phyloP scores from a whole-genome alignment of 768 basidiomycete genomes.

The Goffeauzyma gilvescens region DNA sequence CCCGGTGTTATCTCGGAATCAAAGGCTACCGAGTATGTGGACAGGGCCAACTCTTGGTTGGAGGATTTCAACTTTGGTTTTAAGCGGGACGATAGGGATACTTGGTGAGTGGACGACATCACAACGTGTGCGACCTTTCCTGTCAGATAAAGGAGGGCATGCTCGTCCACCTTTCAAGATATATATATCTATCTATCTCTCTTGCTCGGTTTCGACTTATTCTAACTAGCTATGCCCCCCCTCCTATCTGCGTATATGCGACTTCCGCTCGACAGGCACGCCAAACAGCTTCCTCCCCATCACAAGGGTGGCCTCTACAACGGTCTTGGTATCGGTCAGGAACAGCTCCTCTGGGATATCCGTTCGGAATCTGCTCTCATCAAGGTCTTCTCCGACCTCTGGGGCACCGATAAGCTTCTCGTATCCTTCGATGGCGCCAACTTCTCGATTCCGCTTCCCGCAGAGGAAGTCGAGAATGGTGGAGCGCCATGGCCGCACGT shows the following conservation, averaged over 20 bases:
- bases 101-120: constrained; percentile 21
- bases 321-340: constrained; percentile 20
- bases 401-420: constrained; percentile 25
- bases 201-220: background rate
- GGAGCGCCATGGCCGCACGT: constrained; percentile 25
- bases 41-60: constrained; percentile 24
- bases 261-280: constrained; percentile 4
- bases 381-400: constrained; percentile 28
- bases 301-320: constrained; percentile 10
- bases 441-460: constrained; percentile 20
- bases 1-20: constrained; percentile 16
- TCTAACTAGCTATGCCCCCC: background rate
- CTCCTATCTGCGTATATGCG: background rate
- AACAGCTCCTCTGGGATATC: constrained; percentile 29
- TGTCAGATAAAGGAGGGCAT: too few species aligned
- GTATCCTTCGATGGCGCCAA: constrained; percentile 24
- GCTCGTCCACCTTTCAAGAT: too few species aligned
- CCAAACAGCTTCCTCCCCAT: constrained; percentile 8
- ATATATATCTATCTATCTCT: too few species aligned
- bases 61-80: constrained; percentile 30
- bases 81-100: constrained; percentile 28
- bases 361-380: constrained; percentile 22
- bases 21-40: constrained; percentile 19
- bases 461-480: constrained; percentile 15
- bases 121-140: too few species aligned